Percentiles rank a stretch among this genome's conserved stretches.
These are phyloP conservation scores for Lyophyllum decastes DNA, from an alignment of 768 basidiomycete genomes.

Conservation along the genomic window DNA sequence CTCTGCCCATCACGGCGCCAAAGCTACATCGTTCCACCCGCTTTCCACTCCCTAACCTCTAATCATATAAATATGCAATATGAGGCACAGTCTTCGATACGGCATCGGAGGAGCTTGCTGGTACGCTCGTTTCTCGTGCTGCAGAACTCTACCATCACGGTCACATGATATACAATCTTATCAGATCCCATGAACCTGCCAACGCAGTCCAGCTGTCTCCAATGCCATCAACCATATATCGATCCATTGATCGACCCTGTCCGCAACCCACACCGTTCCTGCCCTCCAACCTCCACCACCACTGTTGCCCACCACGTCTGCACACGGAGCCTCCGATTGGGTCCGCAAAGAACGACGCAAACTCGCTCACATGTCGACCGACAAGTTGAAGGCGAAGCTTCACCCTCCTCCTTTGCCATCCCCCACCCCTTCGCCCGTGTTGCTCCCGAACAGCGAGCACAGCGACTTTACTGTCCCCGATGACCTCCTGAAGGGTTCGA, in stretches of 20 bases:
- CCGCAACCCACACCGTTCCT: no score
- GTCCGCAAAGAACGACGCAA: not conserved
- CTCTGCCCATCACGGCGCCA: no score
- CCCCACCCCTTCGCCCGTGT: not conserved
- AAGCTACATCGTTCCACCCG: no score
- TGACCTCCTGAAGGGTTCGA: slow-evolving; percentile 42
- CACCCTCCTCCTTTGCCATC: not conserved
- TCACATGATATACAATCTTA: no score
- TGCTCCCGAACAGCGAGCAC: not conserved
- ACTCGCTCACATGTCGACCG: not conserved
- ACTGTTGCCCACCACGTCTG: not conserved
- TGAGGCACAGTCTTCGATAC: no score
- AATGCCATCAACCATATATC: not conserved
- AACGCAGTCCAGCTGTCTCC: no score
- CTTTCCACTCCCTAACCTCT: no score
- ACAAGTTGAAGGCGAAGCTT: not conserved
- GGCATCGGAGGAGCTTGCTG: no score
- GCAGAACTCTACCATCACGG: no score
- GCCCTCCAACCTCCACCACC: not conserved
- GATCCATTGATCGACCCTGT: not conserved
- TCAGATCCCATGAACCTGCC: no score
- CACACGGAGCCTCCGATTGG: not conserved
- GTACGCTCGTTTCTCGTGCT: no score
- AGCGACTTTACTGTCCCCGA: slow-evolving; percentile 8
- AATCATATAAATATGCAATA: no score